phyloP scores from a whole-genome alignment of 352 stramenopile species.

The Pythium folliculosum region DNA sequence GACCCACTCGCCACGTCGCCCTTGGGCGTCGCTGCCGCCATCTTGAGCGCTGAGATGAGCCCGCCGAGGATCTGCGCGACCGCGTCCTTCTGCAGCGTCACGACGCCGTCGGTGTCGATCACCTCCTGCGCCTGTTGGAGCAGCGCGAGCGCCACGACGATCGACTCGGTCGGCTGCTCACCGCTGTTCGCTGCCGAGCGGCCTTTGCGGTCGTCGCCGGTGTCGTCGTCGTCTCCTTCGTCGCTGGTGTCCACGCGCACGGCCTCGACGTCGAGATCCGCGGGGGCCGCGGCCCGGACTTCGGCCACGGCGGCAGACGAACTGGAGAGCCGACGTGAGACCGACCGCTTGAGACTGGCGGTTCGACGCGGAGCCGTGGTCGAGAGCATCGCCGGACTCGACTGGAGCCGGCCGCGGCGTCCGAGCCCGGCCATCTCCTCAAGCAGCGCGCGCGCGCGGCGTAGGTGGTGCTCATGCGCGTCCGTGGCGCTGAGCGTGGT shows the following conservation, averaged over 20 bases:
- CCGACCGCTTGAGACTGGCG: neutral
- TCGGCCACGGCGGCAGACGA: neutral
- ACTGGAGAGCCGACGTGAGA: neutral
- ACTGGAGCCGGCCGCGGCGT: constrained; percentile 12
- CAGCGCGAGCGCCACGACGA: constrained; percentile 59
- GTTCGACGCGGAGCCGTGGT: neutral
- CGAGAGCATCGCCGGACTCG: constrained; percentile 26
- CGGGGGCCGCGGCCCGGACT: neutral
- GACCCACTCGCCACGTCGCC: neutral
- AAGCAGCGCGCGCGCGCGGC: constrained; percentile 17
- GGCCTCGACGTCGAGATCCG: neutral
- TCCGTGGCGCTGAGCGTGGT: neutral
- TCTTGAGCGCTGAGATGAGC: constrained; percentile 60
- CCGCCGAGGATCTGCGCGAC: constrained; percentile 64
- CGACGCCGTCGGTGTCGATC: constrained; percentile 29
- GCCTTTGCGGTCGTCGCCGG: neutral
- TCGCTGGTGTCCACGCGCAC: constrained; percentile 6
- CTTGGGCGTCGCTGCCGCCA: constrained; percentile 31
- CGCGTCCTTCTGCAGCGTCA: constrained; percentile 46
- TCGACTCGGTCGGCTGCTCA: constrained; percentile 20
- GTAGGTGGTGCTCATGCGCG: constrained; percentile 13
- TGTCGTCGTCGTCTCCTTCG: constrained; percentile 1
- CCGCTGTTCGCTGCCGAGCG: constrained; percentile 13
- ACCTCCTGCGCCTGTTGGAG: constrained; percentile 60
- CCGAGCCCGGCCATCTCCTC: constrained; percentile 8